Evolutionary conservation across 441 rosid genomes (phyloP).

Genomic region (Bocquillonia castaneifolia): DNA sequence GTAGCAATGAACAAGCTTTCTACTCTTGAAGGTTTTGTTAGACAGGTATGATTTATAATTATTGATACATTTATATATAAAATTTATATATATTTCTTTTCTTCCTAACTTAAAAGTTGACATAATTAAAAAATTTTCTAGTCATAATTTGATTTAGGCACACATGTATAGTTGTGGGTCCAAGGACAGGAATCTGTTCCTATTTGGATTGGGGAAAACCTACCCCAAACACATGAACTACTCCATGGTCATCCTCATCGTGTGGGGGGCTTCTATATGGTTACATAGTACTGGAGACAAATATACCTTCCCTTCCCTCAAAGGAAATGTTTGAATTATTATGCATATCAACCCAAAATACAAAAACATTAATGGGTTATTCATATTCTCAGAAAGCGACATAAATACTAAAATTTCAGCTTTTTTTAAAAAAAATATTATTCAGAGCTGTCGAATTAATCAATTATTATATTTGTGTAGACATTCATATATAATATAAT

Average conservation of each 20-base stretch:
- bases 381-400: background rate
- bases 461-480: too few species aligned
- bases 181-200: conserved; percentile 23
- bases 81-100: background rate
- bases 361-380: background rate
- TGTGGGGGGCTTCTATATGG: conserved; percentile 6
- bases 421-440: too few species aligned
- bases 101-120: background rate
- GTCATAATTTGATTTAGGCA: background rate
- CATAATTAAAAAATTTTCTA: background rate
- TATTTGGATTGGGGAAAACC: conserved; percentile 30
- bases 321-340: conserved; percentile 9
- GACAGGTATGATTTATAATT: conserved; percentile 88
- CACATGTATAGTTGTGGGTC: conserved; percentile 8
- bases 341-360: background rate
- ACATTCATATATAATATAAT: too few species aligned
- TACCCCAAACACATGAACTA: conserved; percentile 30
- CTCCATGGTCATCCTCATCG: conserved; percentile 24
- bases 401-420: too few species aligned
- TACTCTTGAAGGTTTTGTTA: conserved; percentile 74
- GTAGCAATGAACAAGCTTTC: conserved; percentile 90
- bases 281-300: conserved; percentile 8
- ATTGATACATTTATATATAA: too few species aligned
- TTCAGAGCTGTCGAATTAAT: too few species aligned
- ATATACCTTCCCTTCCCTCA: background rate